phyloP scores from a whole-genome alignment of 1,284 basidiomycete genomes.

The Ganoderma lucidum region DNA sequence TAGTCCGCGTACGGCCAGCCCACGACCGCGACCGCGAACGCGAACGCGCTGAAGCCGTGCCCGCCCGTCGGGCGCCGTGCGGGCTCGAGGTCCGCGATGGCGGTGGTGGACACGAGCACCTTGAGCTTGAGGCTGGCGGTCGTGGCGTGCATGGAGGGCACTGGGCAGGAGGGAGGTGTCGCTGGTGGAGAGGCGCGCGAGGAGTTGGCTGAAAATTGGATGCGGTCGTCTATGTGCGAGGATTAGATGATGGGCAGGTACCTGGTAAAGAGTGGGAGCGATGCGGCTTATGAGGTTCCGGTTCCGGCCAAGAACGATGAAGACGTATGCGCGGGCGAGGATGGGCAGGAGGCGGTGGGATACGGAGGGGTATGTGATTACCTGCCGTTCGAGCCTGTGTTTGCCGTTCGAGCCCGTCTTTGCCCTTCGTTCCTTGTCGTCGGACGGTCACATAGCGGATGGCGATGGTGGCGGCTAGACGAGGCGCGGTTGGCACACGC shows the following conservation, averaged over 20 bases:
- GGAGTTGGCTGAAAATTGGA: constrained; percentile 63
- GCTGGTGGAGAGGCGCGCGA: constrained; percentile 57
- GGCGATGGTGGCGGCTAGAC: constrained; percentile 61
- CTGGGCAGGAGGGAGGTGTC: constrained; percentile 67
- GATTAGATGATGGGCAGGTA: no score
- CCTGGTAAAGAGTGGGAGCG: no score
- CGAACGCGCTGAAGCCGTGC: constrained; percentile 79
- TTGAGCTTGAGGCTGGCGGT: constrained; percentile 82
- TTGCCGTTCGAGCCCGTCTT: constrained; percentile 65
- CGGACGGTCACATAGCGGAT: constrained; percentile 80
- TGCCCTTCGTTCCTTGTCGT: constrained; percentile 66
- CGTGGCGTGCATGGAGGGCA: constrained; percentile 77
- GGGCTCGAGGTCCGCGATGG: constrained; percentile 69
- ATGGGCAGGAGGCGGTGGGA: constrained; percentile 77
- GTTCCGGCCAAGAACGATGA: constrained; percentile 62
- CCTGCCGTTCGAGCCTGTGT: constrained; percentile 67
- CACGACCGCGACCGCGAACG: no score
- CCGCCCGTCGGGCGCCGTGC: constrained; percentile 80
- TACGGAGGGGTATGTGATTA: constrained; percentile 75
- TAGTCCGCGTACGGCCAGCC: no score
- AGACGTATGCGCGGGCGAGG: constrained; percentile 76
- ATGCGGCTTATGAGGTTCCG: constrained; percentile 58
- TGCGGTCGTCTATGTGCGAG: constrained; percentile 48
- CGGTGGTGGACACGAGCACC: constrained; percentile 60
- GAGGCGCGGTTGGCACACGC: no score